A percentile compares a stretch with the other conserved stretches of the same genome.
These are phyloP conservation scores for Aspergillus fructus DNA, from an alignment of 2,329 filamentous ascomycete genomes.

Conservation along the genomic window DNA sequence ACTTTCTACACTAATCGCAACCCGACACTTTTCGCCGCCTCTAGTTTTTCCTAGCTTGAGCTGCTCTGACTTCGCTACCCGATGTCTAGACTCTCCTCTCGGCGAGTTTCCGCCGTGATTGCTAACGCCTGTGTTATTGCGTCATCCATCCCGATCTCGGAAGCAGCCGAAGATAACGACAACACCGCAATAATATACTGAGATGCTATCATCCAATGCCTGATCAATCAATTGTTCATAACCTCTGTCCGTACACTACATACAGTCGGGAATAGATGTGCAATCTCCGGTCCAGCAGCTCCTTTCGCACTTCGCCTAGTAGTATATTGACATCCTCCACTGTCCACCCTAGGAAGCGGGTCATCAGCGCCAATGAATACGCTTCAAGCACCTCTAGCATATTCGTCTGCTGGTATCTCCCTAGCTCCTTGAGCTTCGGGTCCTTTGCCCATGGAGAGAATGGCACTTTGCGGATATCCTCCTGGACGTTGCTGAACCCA, in stretches of 20 bases:
- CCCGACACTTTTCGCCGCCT: too few relatives aligned
- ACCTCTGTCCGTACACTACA: slow-evolving; percentile 31
- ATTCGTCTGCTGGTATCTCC: slow-evolving; percentile 28
- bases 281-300: slow-evolving; percentile 36
- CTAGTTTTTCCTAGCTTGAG: background rate
- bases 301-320: slow-evolving; percentile 37
- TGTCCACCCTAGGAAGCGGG: slow-evolving; percentile 36
- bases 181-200: background rate
- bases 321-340: slow-evolving; percentile 40
- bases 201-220: too few relatives aligned
- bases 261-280: slow-evolving; percentile 39
- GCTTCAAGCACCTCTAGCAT: slow-evolving; percentile 31
- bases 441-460: slow-evolving; percentile 52
- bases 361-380: slow-evolving; percentile 32
- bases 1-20: background rate
- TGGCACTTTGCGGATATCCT: slow-evolving; percentile 51
- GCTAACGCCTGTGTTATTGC: background rate
- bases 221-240: background rate
- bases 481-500: slow-evolving; percentile 54
- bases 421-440: slow-evolving; percentile 45
- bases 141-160: background rate
- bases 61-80: background rate
- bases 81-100: background rate
- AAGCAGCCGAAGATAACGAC: background rate
- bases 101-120: background rate